These are phyloP conservation scores for Lentinula detonsa DNA, from an alignment of 768 basidiomycete genomes.

Conservation along the genomic window DNA sequence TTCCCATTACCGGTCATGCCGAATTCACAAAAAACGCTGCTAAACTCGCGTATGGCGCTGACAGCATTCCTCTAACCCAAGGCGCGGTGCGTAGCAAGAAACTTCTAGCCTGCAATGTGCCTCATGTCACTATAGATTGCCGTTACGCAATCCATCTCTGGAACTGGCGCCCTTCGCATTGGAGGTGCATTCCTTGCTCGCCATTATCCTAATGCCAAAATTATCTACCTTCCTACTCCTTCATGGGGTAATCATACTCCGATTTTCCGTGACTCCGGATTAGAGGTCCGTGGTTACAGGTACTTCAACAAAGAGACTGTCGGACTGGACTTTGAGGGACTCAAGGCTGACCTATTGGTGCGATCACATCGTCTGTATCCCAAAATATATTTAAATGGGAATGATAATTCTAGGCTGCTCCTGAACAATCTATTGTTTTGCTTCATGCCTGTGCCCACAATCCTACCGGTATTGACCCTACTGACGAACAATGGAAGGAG, in stretches of 20 bases:
- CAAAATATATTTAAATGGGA: constrained; percentile 3
- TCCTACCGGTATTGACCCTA: constrained; percentile 97
- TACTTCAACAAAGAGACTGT: constrained; percentile 94
- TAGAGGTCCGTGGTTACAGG: constrained; percentile 88
- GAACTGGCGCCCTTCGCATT: constrained; percentile 95
- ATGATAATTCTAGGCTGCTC: constrained; percentile 41
- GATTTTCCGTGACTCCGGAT: constrained; percentile 89
- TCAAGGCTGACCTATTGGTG: constrained; percentile 84
- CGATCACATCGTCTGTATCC: constrained; percentile 12
- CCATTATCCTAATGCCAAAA: constrained; percentile 81
- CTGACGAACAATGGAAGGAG: constrained; percentile 86
- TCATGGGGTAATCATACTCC: constrained; percentile 98
- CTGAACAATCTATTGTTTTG: constrained; percentile 78
- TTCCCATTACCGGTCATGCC: constrained; percentile 88
- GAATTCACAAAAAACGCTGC: constrained; percentile 84
- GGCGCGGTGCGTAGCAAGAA: constrained; percentile 51
- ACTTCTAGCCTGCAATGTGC: not conserved
- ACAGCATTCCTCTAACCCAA: constrained; percentile 65
- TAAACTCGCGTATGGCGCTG: constrained; percentile 85
- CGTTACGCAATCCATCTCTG: constrained; percentile 91
- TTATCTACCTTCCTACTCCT: constrained; percentile 87
- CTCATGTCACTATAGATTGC: constrained; percentile 49
- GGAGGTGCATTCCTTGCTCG: constrained; percentile 89
- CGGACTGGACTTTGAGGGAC: constrained; percentile 86
- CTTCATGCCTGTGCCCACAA: constrained; percentile 99